These are phyloP conservation scores for Pseudotulostoma volvatum DNA, from an alignment of 495 filamentous ascomycete genomes.

Conservation along the genomic window DNA sequence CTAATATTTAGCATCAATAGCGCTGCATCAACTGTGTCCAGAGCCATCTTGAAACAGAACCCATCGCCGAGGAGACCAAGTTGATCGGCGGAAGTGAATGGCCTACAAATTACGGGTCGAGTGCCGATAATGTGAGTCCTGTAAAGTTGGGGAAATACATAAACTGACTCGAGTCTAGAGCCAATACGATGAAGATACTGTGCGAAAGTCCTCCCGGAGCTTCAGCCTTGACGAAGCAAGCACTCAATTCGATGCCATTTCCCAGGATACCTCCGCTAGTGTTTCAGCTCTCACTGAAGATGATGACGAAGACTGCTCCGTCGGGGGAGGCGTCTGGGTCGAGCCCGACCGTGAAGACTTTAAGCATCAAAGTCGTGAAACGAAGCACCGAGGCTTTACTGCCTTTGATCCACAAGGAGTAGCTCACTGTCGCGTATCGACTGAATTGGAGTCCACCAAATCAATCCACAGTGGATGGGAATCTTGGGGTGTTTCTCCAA, in stretches of 20 bases:
- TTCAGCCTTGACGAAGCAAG: slow-evolving; percentile 1
- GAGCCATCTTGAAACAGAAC: slow-evolving; percentile 11
- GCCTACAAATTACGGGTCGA: neutral
- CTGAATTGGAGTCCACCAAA: too few species aligned
- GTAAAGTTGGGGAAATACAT: too few species aligned
- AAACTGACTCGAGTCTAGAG: too few species aligned
- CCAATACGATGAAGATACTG: slow-evolving; percentile 1
- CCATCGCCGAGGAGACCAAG: slow-evolving; percentile 9
- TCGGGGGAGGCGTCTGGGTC: slow-evolving; percentile 9
- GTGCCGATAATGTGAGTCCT: neutral
- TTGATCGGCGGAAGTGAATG: slow-evolving; percentile 5
- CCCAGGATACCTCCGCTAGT: neutral
- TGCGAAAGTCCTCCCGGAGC: slow-evolving; percentile 1
- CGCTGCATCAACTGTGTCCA: slow-evolving; percentile 40
- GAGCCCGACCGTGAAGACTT: slow-evolving; percentile 3
- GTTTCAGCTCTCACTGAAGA: slow-evolving; percentile 1
- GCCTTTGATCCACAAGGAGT: slow-evolving; percentile 7
- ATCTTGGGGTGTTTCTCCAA: too few species aligned
- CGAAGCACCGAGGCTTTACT: slow-evolving; percentile 4
- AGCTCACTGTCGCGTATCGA: slow-evolving; percentile 6
- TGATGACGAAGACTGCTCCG: slow-evolving; percentile 6
- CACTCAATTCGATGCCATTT: neutral
- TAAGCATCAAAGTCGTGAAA: neutral
- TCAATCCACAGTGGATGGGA: too few species aligned
- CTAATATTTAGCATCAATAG: slow-evolving; percentile 2